A percentile compares a stretch with the other conserved stretches of the same genome.
phyloP scores from a whole-genome alignment of 768 basidiomycete species.

The Pulveroboletus sp. region DNA sequence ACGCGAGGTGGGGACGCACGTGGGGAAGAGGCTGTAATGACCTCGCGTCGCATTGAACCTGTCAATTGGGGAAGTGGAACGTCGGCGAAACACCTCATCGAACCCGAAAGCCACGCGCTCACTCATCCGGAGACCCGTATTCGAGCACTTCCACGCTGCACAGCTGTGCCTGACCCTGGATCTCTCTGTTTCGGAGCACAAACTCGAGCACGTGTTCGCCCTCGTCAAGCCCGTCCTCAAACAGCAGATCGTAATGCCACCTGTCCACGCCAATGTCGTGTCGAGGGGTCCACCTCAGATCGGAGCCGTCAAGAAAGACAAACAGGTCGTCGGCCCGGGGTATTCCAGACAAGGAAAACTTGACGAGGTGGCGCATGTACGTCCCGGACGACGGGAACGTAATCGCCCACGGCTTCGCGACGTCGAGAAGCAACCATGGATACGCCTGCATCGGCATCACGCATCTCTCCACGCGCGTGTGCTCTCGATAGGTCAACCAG shows the following conservation, averaged over 20 bases:
- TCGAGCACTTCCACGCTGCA: constrained; percentile 74
- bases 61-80: not conserved
- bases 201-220: constrained; percentile 63
- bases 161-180: constrained; percentile 61
- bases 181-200: constrained; percentile 42
- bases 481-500: constrained; percentile 51
- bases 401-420: constrained; percentile 52
- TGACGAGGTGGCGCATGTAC: constrained; percentile 57
- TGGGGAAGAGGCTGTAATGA: constrained; percentile 68
- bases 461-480: constrained; percentile 55
- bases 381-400: constrained; percentile 60
- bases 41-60: constrained; percentile 56
- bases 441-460: constrained; percentile 74
- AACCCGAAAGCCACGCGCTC: constrained; percentile 17
- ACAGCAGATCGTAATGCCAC: constrained; percentile 68
- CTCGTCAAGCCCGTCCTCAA: constrained; percentile 35
- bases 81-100: not conserved
- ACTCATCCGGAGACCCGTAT: constrained; percentile 64
- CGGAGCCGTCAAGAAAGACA: constrained; percentile 56
- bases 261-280: constrained; percentile 60
- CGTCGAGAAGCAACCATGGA: constrained; percentile 71
- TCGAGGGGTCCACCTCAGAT: constrained; percentile 53
- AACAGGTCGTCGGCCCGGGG: constrained; percentile 49
- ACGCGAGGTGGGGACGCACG: constrained; percentile 37
- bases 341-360: constrained; percentile 72